Percentiles rank a stretch among this genome's conserved stretches.
Evolutionary conservation across 2,329 filamentous ascomycete genomes (phyloP).

Genomic region (Claviceps quebecensis): DNA sequence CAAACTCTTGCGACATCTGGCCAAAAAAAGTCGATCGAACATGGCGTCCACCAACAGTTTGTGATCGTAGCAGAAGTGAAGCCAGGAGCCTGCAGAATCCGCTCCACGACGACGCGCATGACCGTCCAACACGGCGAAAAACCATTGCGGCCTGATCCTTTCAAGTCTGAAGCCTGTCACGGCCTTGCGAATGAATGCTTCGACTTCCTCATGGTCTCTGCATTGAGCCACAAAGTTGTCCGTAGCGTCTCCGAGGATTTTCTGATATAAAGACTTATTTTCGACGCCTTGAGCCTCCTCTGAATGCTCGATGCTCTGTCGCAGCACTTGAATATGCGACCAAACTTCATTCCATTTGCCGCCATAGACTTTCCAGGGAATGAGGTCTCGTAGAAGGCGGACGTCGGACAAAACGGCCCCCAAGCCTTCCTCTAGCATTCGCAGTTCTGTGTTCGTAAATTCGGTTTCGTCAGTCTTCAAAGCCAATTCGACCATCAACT

Average conservation of each 20-base stretch:
- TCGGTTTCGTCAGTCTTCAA: conserved; percentile 15
- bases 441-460: conserved; percentile 14
- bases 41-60: conserved; percentile 16
- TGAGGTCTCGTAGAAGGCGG: conserved; percentile 14
- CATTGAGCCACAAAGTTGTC: conserved; percentile 15
- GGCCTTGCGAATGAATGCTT: conserved; percentile 16
- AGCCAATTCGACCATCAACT: conserved; percentile 14
- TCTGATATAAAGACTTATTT: conserved; percentile 10
- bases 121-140: conserved; percentile 17
- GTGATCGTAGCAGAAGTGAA: conserved; percentile 17
- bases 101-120: conserved; percentile 17
- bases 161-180: conserved; percentile 13
- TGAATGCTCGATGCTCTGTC: not conserved
- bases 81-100: conserved; percentile 16
- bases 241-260: conserved; percentile 18
- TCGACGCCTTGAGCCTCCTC: conserved; percentile 9
- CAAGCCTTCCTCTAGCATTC: conserved; percentile 9
- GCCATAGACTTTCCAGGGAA: conserved; percentile 15
- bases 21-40: conserved; percentile 16
- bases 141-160: conserved; percentile 15
- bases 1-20: conserved; percentile 20
- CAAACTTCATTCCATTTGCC: conserved; percentile 15
- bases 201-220: conserved; percentile 14
- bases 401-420: conserved; percentile 12
- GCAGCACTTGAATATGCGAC: conserved; percentile 12